Base-by-base conservation (phyloP, 768 basidiomycete species). In the Agaricus sinodeliciosus region DNA sequence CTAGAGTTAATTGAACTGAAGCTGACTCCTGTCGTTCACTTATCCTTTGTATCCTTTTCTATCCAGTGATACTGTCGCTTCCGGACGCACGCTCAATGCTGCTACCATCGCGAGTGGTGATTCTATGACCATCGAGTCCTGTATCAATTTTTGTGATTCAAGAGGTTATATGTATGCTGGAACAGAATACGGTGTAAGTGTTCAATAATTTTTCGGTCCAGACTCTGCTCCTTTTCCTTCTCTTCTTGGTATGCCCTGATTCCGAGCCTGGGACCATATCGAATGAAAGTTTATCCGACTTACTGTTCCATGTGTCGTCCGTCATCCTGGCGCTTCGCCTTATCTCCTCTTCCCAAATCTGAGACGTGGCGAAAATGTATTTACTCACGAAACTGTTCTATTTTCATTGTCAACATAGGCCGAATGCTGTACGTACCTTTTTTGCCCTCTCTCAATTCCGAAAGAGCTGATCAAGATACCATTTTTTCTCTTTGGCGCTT, bases 81-180 rank as follows among this genome's bases (percentile, higher is more conserved):
- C 51, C 3, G 65, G 71, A 7, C 82, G 89, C 25, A 80, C 87
- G 0, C 75, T 90, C 40, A 66, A 69, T 5, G 78, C 72, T 12
- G 68, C 76, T 1, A 65, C 70, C 3, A 80, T 69, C 55, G 66
- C 72, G 12, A 72, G 73, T 58, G 65, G 75, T 13, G 69, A 65
- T 4, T 67, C 66, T 19, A 88, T 90, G 83, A 89, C 87, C 3
- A 72, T 81, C 26, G 74, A 76, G 56, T 61, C 63, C 1, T 80
- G 79, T 59, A 73, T 79, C 55, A 59, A 56, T 16, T 80, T 75
- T 59, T 80, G 79, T 62, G 67, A 72, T 31, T 47, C 67, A n/a
- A 65, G 72, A 50, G 58, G 65, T 8, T 87, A 72, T 62, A 66
- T 83, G 54, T 87, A 78, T 58, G 85, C 87, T 15, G 89, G 89